phyloP scores from a whole-genome alignment of 495 filamentous ascomycete species.

The Cryomyces minteri region DNA sequence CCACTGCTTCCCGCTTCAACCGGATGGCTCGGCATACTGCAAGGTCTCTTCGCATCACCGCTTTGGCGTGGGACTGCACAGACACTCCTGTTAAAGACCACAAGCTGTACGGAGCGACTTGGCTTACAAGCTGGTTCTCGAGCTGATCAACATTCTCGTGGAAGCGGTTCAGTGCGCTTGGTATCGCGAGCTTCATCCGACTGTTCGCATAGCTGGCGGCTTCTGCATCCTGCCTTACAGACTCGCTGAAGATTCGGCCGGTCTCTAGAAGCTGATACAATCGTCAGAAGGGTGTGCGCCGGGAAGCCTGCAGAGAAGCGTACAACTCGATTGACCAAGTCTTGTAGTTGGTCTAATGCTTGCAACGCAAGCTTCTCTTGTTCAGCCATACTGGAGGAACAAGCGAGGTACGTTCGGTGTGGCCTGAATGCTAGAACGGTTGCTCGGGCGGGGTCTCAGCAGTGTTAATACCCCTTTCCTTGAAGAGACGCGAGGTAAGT shows the following conservation, averaged over 20 bases:
- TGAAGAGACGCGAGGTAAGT: too few species aligned
- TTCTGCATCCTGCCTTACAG: neutral
- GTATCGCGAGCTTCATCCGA: conserved; percentile 5
- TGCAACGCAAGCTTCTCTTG: neutral
- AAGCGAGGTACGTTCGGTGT: too few species aligned
- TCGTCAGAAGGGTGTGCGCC: too few species aligned
- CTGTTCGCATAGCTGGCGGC: neutral
- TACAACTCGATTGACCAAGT: conserved; percentile 13
- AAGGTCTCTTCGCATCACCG: conserved; percentile 14
- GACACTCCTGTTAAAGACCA: neutral
- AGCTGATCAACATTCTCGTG: conserved; percentile 15
- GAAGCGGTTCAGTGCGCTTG: conserved; percentile 9
- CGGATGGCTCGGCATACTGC: conserved; percentile 10
- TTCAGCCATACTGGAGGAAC: neutral
- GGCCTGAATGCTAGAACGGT: too few species aligned
- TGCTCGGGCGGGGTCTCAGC: too few species aligned
- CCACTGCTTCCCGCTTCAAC: conserved; percentile 9
- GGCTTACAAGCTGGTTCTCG: conserved; percentile 10
- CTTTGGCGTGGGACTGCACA: conserved; percentile 4
- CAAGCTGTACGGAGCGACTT: neutral
- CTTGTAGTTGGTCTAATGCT: conserved; percentile 8
- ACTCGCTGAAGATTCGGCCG: conserved; percentile 8
- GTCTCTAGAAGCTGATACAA: conserved; percentile 5
- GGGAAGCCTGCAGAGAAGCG: neutral
- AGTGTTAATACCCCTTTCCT: too few species aligned